Base-by-base conservation (phyloP, 1,284 basidiomycete species). In the Xerocomus nothofagi region DNA sequence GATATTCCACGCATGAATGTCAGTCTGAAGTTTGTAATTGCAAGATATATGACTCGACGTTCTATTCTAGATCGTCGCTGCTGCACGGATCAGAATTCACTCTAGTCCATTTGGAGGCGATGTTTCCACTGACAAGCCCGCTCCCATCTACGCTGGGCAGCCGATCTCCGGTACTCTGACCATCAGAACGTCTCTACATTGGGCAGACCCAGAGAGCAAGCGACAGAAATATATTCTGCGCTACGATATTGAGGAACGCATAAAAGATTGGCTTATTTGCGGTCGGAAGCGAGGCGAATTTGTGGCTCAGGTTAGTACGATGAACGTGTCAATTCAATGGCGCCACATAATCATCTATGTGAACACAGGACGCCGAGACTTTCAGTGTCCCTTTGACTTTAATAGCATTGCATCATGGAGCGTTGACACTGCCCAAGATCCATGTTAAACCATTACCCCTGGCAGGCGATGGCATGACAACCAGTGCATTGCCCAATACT, bases 1-100 rank as follows among this genome's bases (percentile, higher is more conserved):
- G 91, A 93, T 61, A 75, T 93, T 37, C 91, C 91, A 2, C 77
- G 78, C 47, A 85, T 91, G 75, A 82, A 84, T 62, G 90, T 89
- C 51, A 69, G 84, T 72, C 27, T 15, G 11, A 32, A 29, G 33
- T 31, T 53, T 39, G 29, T 44, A 20, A 32, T 48, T 41, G 8
- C n/a, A 18, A 44, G 36, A 29, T 8, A 15, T 24, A 39, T 56
- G 34, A 46, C 33, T 33, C 4, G 27, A 50, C 7, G 15, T 47
- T 44, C 18, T 32, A 46, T 51, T 50, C 41, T 26, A 91, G 88
- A 84, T 91, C 46, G 73, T 87, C 30, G 86, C 85, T 26, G 78
- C 86, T n/a, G 82, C 80, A n/a, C 71, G 73, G 33, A 72, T 91
- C 42, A 71, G 66, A 30, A 67, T 90, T 26, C 53, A 79, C 20